phyloP scores from a whole-genome alignment of 805 yeast genomes.

The Ogataea corticis region DNA sequence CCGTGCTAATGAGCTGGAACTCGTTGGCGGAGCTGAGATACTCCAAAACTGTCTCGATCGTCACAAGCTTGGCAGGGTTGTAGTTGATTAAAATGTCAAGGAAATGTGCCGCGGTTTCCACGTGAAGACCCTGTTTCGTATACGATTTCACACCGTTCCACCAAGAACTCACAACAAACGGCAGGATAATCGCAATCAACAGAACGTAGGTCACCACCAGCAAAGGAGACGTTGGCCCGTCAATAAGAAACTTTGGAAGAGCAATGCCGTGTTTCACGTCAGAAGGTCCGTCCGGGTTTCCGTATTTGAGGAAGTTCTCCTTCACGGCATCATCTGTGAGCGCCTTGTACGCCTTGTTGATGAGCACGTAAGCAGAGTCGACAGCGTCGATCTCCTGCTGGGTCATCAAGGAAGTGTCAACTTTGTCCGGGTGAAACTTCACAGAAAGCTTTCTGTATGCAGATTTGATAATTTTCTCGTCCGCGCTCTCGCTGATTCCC shows the following conservation, averaged over 20 bases:
- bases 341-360: constrained; percentile 91
- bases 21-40: constrained; percentile 71
- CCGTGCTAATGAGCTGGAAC: constrained; percentile 44
- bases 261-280: constrained; percentile 92
- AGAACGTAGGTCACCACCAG: constrained; percentile 62
- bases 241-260: constrained; percentile 86
- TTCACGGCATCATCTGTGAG: constrained; percentile 85
- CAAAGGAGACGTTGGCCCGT: constrained; percentile 70
- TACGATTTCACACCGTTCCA: constrained; percentile 81
- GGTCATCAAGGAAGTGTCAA: constrained; percentile 58
- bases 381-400: constrained; percentile 55
- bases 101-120: constrained; percentile 78
- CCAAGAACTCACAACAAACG: constrained; percentile 82
- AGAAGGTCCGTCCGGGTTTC: constrained; percentile 98
- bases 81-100: constrained; percentile 72
- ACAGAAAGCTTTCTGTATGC: constrained; percentile 85
- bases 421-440: constrained; percentile 92
- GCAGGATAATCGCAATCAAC: constrained; percentile 76
- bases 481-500: constrained; percentile 66
- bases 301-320: constrained; percentile 81
- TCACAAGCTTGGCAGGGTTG: constrained; percentile 66
- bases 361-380: constrained; percentile 76
- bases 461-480: constrained; percentile 74
- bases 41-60: constrained; percentile 55
- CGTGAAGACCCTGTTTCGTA: constrained; percentile 81